Base-by-base conservation (phyloP, 805 yeast genomes). In the Candida sanyiensis region DNA sequence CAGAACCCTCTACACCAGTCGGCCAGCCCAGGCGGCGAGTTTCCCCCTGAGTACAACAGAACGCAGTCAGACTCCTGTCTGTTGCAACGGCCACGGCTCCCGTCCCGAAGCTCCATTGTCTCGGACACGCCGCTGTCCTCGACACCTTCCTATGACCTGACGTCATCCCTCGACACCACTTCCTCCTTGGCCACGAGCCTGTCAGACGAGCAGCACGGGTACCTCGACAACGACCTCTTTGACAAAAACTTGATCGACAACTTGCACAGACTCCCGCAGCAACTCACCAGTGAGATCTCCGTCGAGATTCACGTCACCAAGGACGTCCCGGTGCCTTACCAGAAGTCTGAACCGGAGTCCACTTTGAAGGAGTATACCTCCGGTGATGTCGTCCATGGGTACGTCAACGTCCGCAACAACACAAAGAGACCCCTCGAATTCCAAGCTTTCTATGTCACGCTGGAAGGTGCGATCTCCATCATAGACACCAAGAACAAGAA, bases 331-430 rank as follows among this genome's bases (percentile, higher is more conserved):
- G 54, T 52, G 25, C 76, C 78, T 0, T 56, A 68, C 39, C 51
- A 49, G 16, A 40, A 34, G 3, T 23, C 31, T 3, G 52, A 45
- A 23, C 19, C 36, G 6, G 57, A 32, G 61, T 73, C 34, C 54
- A 69, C 58, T 27, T 50, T 72, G 20, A 65, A 67, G 41, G 84
- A 78, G 53, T 82, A 73, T 51, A 73, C 73, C 15, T 78, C 80
- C 10, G 86, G 86, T n/a, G 88, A 81, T 51, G 65, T 66, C 16
- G 64, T 82, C 11, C 70, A 74, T 50, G 90, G 90, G 0, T 75
- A 70, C 48, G 68, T 75, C 39, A 53, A 67, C 7, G 64, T 77
- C 21, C 62, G 70, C 32, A 77, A 77, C 49, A 64, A 59, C 11
- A 65, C 77, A 4, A 52, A 63, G 10, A 54, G 57, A 10, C 71